Base-by-base conservation (phyloP, 306 rosid species). In the Sesbania bispinosa region DNA sequence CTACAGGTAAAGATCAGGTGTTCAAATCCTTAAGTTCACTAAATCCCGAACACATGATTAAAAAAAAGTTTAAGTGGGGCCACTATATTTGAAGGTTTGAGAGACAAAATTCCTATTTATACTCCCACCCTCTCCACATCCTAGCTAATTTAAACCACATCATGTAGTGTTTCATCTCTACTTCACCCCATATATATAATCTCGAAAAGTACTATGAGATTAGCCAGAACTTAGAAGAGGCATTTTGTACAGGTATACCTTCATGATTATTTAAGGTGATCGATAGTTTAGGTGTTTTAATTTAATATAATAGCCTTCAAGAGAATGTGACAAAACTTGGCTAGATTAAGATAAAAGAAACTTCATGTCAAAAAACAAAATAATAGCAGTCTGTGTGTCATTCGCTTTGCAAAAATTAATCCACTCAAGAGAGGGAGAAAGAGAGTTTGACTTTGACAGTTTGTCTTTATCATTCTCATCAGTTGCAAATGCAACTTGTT, bases 401-500 rank as follows among this genome's bases (percentile, higher is more conserved):
- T 54, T 57, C 26, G 53, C 50, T 52, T 69, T 53, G 69, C 20
- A 62, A 23, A 59, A 33, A 54, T n/a, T n/a, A n/a, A n/a, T 62
- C 10, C 58, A 54, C 50, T 33, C 11, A 7, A 35, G 50, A 60
- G 42, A 68, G 39, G 42, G 73, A 70, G 77, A n/a, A n/a, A n/a
- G n/a, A n/a, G n/a, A n/a, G n/a, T n/a, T 66, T 70, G 83, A 67
- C 73, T 35, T 26, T 59, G 52, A 64, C 26, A 35, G 11, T 63
- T 50, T 57, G 29, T 39, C 30, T 15, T 39, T 16, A 38, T 57
- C 30, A 33, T 51, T 79, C 43, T 23, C 30, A 75, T 30, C 2
- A 33, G 5, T 32, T 33, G 79, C 81, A 83, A 71, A 24, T 33
- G 79, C 81, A 83, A 71, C 65, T 69, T 60, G 74, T 58, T 45